These are phyloP conservation scores for Pyricularia pennisetigena DNA, from an alignment of 2,329 filamentous ascomycete species.

Conservation along the genomic window DNA sequence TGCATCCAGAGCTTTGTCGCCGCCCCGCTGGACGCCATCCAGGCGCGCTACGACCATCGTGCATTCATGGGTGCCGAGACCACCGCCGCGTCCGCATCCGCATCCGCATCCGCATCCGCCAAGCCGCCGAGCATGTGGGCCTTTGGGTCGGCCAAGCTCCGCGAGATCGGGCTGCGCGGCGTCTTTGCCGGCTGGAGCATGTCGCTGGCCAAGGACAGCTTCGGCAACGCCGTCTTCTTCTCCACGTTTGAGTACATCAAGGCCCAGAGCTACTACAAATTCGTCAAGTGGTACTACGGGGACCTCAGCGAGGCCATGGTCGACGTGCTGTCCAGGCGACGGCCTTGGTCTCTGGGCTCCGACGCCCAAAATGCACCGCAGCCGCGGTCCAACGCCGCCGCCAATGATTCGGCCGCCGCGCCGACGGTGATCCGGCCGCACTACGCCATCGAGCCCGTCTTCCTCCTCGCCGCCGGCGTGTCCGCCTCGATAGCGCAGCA, in stretches of 20 bases:
- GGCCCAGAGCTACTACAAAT: conserved; percentile 62
- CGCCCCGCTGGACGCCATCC: conserved; percentile 66
- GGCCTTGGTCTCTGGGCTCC: conserved; percentile 18
- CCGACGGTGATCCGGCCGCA: conserved; percentile 56
- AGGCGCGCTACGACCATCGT: conserved; percentile 58
- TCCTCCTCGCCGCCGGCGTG: conserved; percentile 59
- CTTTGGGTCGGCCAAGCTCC: conserved; percentile 56
- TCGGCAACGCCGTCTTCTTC: conserved; percentile 65
- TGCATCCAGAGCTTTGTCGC: conserved; percentile 61
- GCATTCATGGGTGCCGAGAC: conserved; percentile 24
- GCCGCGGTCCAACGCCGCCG: not conserved
- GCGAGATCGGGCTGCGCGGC: conserved; percentile 62
- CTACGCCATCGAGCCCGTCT: conserved; percentile 64
- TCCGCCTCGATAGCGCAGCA: conserved; percentile 61
- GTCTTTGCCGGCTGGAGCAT: conserved; percentile 67
- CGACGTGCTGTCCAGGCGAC: conserved; percentile 35
- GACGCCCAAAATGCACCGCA: not conserved
- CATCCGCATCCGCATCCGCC: conserved; percentile 21
- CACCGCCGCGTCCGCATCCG: conserved; percentile 17
- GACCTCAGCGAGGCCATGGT: conserved; percentile 42
- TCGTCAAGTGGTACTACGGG: conserved; percentile 62
- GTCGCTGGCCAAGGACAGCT: conserved; percentile 57
- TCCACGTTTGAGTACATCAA: conserved; percentile 68
- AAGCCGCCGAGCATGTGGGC: conserved; percentile 58
- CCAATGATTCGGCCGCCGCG: conserved; percentile 7